Conservation (phyloP, 2,329 filamentous ascomycete genomes). For the Paecilomyces variotii region DNA sequence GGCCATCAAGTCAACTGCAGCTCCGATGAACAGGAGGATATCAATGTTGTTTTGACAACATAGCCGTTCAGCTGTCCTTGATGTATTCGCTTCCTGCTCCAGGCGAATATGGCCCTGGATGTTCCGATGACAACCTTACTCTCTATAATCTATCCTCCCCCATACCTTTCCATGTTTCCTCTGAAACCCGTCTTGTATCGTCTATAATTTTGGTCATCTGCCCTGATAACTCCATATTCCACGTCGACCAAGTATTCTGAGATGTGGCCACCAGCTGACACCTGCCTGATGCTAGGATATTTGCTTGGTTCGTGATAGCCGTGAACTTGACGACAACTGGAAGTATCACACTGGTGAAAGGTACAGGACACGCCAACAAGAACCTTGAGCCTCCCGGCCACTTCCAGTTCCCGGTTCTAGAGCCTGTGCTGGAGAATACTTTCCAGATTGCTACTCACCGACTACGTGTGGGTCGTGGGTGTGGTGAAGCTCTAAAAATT, state of each 20-base stretch:
- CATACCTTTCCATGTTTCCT: too few relatives aligned
- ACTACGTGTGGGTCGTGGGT: background rate
- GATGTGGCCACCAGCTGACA: background rate
- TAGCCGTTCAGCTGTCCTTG: too few relatives aligned
- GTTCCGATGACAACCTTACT: too few relatives aligned
- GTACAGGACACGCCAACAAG: background rate
- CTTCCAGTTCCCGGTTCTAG: background rate
- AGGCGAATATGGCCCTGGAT: too few relatives aligned
- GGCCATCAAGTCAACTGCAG: too few relatives aligned
- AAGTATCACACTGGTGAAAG: background rate
- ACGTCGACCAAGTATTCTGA: background rate
- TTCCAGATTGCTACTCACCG: background rate
- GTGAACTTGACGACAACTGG: background rate
- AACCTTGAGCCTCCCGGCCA: background rate
- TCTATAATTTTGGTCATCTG: too few relatives aligned
- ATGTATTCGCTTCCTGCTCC: too few relatives aligned
- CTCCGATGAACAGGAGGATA: too few relatives aligned
- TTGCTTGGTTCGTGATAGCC: background rate
- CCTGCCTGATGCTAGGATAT: background rate
- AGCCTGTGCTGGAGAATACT: background rate
- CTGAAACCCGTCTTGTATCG: too few relatives aligned
- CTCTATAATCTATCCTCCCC: too few relatives aligned
- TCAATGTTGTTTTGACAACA: too few relatives aligned
- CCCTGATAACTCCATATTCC: too few relatives aligned
- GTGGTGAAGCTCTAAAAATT: background rate